phyloP scores from a whole-genome alignment of 228 moss, liverwort and hornwort species.

The Sphagnum magellanicum region DNA sequence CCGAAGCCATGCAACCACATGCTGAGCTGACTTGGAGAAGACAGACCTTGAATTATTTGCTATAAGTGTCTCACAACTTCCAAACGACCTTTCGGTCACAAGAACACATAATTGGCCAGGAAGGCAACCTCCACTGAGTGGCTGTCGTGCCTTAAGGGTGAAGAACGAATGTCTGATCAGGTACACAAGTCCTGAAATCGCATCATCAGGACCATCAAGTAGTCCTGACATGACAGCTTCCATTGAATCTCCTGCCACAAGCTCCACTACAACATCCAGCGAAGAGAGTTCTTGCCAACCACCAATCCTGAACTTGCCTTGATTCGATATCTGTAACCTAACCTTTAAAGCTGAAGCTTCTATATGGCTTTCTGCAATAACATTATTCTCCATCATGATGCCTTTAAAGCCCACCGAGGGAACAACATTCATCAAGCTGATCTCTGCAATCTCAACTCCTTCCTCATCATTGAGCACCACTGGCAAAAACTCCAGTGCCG shows the following conservation, averaged over 20 bases:
- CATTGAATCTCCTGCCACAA: constrained; percentile 22
- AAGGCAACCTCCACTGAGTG: constrained; percentile 25
- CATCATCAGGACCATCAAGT: constrained; percentile 68
- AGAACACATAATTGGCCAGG: constrained; percentile 45
- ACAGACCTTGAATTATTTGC: constrained; percentile 21
- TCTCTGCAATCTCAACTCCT: constrained; percentile 67
- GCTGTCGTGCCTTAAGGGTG: constrained; percentile 29
- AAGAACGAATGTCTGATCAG: constrained; percentile 47
- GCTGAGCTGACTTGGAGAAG: constrained; percentile 61
- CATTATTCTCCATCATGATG: constrained; percentile 19
- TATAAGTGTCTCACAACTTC: constrained; percentile 32
- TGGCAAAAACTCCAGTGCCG: constrained; percentile 23
- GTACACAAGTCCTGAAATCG: constrained; percentile 61
- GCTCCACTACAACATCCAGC: constrained; percentile 56
- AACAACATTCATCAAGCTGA: constrained; percentile 36
- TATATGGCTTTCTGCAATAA: constrained; percentile 16
- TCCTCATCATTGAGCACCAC: constrained; percentile 21
- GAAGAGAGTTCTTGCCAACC: constrained; percentile 45
- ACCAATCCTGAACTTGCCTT: constrained; percentile 21
- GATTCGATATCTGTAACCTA: constrained; percentile 38
- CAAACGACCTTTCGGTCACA: constrained; percentile 47
- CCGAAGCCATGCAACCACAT: constrained; percentile 69
- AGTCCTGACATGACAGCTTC: constrained; percentile 48
- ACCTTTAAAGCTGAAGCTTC: constrained; percentile 27
- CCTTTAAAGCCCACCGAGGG: constrained; percentile 3